Conservation (phyloP, 2,329 filamentous ascomycete genomes). For the Stachybotrys elegans region DNA sequence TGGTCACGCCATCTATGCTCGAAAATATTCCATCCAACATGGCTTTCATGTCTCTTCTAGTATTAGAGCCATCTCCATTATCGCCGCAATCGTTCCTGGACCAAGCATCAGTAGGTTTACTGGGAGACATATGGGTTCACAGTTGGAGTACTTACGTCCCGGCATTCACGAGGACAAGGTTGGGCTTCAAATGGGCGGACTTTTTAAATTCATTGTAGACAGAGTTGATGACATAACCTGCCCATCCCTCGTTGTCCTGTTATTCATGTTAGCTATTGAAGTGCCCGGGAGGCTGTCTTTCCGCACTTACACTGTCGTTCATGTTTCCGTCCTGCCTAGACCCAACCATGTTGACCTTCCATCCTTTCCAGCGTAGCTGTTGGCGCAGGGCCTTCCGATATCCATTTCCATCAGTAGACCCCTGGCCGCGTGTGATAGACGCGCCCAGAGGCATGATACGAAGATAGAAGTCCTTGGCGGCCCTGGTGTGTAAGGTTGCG, state of each 20-base stretch:
- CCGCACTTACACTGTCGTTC: constrained; percentile 24
- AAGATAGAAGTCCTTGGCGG: constrained; percentile 8
- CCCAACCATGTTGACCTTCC: constrained; percentile 31
- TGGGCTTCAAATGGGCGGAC: constrained; percentile 10
- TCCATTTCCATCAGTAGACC: constrained; percentile 19
- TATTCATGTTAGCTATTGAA: background rate
- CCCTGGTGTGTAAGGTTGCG: too few species aligned
- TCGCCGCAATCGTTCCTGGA: background rate
- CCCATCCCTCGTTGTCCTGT: background rate
- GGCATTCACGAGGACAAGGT: constrained; percentile 13
- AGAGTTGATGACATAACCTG: background rate
- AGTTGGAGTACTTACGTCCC: constrained; percentile 14
- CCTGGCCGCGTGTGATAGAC: constrained; percentile 30
- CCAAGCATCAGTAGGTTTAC: background rate
- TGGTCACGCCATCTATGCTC: constrained; percentile 1
- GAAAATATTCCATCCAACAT: background rate
- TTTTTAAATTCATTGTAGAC: background rate
- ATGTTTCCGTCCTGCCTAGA: constrained; percentile 13
- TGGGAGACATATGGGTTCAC: background rate
- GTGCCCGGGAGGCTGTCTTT: constrained; percentile 11
- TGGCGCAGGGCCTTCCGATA: constrained; percentile 28
- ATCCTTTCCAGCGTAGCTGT: constrained; percentile 19
- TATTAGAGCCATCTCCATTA: background rate
- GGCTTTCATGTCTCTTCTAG: background rate
- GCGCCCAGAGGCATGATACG: constrained; percentile 29